A percentile compares a stretch with the other conserved stretches of the same genome.
Evolutionary conservation across 2,329 filamentous ascomycete genomes (phyloP).

Genomic region (Pseudocercospora vitis): DNA sequence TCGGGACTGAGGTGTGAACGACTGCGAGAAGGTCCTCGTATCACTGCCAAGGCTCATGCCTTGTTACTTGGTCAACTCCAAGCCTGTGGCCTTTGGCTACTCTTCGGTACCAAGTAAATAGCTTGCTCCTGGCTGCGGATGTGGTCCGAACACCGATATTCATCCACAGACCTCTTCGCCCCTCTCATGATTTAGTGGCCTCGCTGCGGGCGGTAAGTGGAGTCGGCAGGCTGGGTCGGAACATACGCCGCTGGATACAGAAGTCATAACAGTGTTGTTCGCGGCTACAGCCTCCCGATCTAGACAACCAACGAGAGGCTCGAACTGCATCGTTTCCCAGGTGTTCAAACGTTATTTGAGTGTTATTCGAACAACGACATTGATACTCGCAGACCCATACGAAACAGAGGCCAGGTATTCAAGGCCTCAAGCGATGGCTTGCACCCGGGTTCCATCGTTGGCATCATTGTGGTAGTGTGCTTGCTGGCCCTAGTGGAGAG

Average conservation of each 20-base stretch:
- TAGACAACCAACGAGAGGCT: too few species aligned
- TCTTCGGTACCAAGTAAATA: not conserved
- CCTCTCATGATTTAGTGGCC: not conserved
- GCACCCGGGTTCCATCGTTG: not conserved
- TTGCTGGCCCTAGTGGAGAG: too few species aligned
- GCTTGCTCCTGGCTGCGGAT: not conserved
- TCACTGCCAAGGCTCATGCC: not conserved
- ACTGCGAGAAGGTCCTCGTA: too few species aligned
- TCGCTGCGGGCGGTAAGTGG: not conserved
- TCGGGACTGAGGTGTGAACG: too few species aligned
- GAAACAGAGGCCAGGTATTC: too few species aligned
- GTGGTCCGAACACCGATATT: not conserved
- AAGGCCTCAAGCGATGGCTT: constrained; percentile 3
- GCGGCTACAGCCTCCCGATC: too few species aligned
- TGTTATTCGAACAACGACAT: too few species aligned
- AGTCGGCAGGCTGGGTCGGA: not conserved
- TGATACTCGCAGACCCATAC: too few species aligned
- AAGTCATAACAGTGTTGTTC: too few species aligned
- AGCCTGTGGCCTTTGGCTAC: not conserved
- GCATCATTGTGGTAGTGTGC: not conserved
- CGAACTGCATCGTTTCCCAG: too few species aligned
- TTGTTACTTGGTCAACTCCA: not conserved
- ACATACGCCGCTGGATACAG: not conserved
- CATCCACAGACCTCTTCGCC: not conserved
- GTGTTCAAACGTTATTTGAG: too few species aligned